Conservation (phyloP, 306 rosid genomes). For the Gleditsia sinensis region DNA sequence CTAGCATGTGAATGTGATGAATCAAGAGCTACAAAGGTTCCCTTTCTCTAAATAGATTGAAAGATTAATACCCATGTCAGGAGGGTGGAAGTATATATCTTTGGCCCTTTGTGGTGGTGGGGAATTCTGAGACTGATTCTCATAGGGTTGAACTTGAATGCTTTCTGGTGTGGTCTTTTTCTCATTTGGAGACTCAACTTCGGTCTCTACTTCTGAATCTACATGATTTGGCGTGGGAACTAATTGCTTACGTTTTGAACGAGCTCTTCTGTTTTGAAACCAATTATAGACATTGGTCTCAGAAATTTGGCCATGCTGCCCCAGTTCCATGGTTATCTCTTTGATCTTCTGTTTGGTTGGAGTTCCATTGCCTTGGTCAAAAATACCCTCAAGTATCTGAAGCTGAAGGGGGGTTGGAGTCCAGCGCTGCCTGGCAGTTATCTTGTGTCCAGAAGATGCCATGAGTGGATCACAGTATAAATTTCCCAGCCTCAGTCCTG, state of each 20-base stretch:
- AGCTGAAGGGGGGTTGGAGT: conserved; percentile 71
- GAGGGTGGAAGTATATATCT: conserved; percentile 49
- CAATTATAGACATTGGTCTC: conserved; percentile 88
- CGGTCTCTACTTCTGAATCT: conserved; percentile 50
- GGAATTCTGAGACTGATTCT: conserved; percentile 35
- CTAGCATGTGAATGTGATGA: no score
- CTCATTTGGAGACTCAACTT: conserved; percentile 60
- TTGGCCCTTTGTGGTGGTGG: conserved; percentile 38
- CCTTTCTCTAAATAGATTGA: background rate
- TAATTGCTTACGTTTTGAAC: conserved; percentile 71
- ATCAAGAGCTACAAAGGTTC: no score
- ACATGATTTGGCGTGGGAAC: conserved; percentile 31
- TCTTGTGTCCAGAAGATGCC: conserved; percentile 68
- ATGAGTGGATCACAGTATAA: conserved; percentile 69
- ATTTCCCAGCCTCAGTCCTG: conserved; percentile 63
- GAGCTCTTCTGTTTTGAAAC: conserved; percentile 88
- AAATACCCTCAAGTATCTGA: conserved; percentile 68
- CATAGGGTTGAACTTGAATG: conserved; percentile 32
- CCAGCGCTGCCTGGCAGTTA: conserved; percentile 75
- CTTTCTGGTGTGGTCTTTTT: conserved; percentile 43
- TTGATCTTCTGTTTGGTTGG: conserved; percentile 72
- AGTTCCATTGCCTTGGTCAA: conserved; percentile 74
- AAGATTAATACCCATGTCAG: conserved; percentile 45
- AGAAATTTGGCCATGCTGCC: conserved; percentile 71
- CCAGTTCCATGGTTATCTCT: conserved; percentile 61